Conservation (phyloP, 1,139 yeast genomes). For the Nakaseomyces nivariensis region DNA sequence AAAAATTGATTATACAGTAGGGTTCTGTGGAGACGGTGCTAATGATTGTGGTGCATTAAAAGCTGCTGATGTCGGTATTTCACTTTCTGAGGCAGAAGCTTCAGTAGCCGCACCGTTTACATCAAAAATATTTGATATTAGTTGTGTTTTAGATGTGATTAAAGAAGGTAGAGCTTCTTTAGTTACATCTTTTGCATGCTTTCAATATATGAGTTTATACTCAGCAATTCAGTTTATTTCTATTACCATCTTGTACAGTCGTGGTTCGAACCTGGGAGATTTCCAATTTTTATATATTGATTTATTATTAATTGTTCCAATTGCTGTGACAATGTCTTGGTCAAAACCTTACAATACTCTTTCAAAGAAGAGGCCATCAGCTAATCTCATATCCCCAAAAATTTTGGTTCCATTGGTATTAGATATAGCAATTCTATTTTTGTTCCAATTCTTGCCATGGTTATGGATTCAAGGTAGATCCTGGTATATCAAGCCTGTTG, state of each 20-base stretch:
- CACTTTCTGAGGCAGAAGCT: constrained; percentile 95
- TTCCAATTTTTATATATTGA: constrained; percentile 94
- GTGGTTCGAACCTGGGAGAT: constrained; percentile 94
- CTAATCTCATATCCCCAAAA: constrained; percentile 83
- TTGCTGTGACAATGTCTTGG: constrained; percentile 98
- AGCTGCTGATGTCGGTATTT: constrained; percentile 95
- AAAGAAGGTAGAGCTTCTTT: constrained; percentile 90
- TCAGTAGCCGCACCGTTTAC: constrained; percentile 98
- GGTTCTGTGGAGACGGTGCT: constrained; percentile 97
- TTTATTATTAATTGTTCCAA: constrained; percentile 76
- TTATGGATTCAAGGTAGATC: constrained; percentile 41
- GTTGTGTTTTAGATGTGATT: constrained; percentile 85
- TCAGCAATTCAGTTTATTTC: constrained; percentile 93
- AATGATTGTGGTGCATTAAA: constrained; percentile 97
- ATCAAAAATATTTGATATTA: constrained; percentile 75
- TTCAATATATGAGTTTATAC: constrained; percentile 94
- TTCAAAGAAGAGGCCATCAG: constrained; percentile 75
- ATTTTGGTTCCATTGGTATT: constrained; percentile 71
- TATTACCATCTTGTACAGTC: constrained; percentile 71
- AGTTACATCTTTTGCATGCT: constrained; percentile 91
- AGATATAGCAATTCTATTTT: constrained; percentile 51
- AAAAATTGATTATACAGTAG: constrained; percentile 78
- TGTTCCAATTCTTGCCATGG: constrained; percentile 68
- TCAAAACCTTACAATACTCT: constrained; percentile 62
- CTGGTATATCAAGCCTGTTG: constrained; percentile 77